These are phyloP conservation scores for Tetrahymena borealis DNA, from an alignment of 73 alveolate genomes.

Conservation along the genomic window DNA sequence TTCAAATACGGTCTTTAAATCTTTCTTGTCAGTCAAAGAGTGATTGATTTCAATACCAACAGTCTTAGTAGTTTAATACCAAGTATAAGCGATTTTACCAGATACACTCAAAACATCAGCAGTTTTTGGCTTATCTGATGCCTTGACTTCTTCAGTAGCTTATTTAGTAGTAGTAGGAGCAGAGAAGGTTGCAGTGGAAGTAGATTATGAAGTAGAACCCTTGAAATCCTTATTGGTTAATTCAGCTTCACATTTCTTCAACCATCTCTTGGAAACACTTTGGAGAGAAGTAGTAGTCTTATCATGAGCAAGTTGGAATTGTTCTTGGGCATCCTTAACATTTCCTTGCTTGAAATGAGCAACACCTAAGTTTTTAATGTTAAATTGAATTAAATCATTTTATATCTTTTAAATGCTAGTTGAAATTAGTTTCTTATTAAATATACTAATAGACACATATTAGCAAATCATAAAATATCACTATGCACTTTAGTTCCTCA, in stretches of 20 bases:
- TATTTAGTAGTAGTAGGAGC: not conserved
- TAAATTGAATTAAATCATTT: not conserved
- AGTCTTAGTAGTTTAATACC: slow-evolving; percentile 24
- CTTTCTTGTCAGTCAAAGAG: slow-evolving; percentile 5
- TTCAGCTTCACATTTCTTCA: not conserved
- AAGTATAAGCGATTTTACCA: slow-evolving; percentile 24
- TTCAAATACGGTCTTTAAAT: slow-evolving; percentile 19
- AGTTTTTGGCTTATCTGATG: not conserved
- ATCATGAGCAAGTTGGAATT: not conserved
- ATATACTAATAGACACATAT: no score
- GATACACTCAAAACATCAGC: slow-evolving; percentile 10
- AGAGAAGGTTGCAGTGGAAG: not conserved
- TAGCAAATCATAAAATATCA: no score
- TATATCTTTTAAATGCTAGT: no score
- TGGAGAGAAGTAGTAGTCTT: not conserved
- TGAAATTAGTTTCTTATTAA: no score
- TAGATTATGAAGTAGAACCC: not conserved
- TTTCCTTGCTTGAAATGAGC: not conserved
- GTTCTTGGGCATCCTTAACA: not conserved
- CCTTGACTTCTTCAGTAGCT: not conserved
- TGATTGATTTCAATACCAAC: slow-evolving; percentile 40
- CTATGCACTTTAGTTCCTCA: no score
- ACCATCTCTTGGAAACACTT: not conserved
- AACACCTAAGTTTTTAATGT: not conserved
- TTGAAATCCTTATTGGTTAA: not conserved